phyloP scores from a whole-genome alignment of 306 rosid species.

The Malus asiatica region DNA sequence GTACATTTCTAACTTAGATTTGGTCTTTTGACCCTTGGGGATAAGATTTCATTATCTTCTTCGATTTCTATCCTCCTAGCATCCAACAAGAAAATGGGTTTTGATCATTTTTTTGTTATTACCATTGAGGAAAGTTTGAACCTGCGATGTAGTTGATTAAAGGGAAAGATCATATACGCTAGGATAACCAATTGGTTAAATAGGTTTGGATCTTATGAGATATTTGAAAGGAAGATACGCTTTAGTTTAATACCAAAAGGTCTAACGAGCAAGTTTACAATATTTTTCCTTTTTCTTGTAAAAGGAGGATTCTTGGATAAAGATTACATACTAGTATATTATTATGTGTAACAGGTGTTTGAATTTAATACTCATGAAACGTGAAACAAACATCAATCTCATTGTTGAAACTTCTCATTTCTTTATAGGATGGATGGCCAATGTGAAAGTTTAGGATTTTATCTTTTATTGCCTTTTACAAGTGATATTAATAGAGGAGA shows the following conservation, averaged over 20 bases:
- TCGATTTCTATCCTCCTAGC: not conserved
- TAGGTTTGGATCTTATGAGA: not conserved
- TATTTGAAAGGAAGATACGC: not conserved
- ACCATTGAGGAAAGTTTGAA: not conserved
- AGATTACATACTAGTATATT: not conserved
- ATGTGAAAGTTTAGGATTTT: not conserved
- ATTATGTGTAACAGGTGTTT: not conserved
- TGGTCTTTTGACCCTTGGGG: not conserved
- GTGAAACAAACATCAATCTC: not conserved
- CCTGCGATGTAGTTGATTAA: fast-evolving
- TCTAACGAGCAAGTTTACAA: not conserved
- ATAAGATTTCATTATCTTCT: not conserved
- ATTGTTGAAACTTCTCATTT: not conserved
- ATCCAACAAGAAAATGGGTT: not conserved
- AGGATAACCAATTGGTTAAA: no score
- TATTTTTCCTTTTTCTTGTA: not conserved
- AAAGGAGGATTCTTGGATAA: not conserved
- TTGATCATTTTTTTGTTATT: not conserved
- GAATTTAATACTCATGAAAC: not conserved
- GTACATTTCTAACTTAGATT: not conserved
- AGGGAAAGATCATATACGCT: no score
- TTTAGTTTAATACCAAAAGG: not conserved
- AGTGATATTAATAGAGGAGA: not conserved
- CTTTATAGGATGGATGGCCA: not conserved
- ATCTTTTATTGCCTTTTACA: not conserved